Conservation (phyloP, 164 flowering plant species). For the Saururus chinensis region DNA sequence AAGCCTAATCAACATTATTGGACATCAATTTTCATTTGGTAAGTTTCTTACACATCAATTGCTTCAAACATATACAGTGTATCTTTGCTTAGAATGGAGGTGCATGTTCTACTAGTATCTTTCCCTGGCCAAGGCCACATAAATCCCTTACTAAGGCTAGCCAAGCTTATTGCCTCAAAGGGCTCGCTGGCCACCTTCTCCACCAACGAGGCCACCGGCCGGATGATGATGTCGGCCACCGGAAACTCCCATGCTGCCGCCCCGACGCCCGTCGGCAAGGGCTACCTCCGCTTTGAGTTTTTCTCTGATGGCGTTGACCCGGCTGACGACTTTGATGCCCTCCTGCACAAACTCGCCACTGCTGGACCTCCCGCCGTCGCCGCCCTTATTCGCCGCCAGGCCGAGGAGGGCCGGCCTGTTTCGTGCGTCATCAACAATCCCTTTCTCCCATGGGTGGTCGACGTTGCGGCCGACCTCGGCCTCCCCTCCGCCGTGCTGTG, state of each 20-base stretch:
- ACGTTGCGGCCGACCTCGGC: constrained; percentile 38
- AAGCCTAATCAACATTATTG: too few species aligned
- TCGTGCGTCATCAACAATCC: constrained; percentile 65
- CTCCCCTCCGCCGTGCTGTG: constrained; percentile 59
- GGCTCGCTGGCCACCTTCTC: constrained; percentile 39
- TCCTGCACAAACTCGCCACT: constrained; percentile 31
- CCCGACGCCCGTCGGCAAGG: constrained; percentile 35
- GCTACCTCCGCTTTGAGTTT: constrained; percentile 54
- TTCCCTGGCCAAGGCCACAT: constrained; percentile 25
- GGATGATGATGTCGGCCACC: constrained; percentile 25
- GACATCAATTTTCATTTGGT: too few species aligned
- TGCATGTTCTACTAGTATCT: constrained; percentile 21
- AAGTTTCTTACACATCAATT: too few species aligned
- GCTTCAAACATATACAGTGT: too few species aligned
- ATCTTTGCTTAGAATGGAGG: neutral
- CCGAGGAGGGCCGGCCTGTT: constrained; percentile 36
- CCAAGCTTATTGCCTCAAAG: constrained; percentile 17
- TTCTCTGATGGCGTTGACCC: constrained; percentile 45
- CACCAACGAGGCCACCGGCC: constrained; percentile 29
- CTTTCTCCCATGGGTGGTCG: constrained; percentile 72
- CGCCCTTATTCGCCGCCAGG: constrained; percentile 22
- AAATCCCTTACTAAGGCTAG: constrained; percentile 23
- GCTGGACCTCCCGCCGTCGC: constrained; percentile 28
- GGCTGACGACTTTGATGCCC: constrained; percentile 23
- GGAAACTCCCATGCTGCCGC: constrained; percentile 10